These are phyloP conservation scores for Chaetomiaceae sp. DNA, from an alignment of 2,329 filamentous ascomycete genomes.

Conservation along the genomic window DNA sequence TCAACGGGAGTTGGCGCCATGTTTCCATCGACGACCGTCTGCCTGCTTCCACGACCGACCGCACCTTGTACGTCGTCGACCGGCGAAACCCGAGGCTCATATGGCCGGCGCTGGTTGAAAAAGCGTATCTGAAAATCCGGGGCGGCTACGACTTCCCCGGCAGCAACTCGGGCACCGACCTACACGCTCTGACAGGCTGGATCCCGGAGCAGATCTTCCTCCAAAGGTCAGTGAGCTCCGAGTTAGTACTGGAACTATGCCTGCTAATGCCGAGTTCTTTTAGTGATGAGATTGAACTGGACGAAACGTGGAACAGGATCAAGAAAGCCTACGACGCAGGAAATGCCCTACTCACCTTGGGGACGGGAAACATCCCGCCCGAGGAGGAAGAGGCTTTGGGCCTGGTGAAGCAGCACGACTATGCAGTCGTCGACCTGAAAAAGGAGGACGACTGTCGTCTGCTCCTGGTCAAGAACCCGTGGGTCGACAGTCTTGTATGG, in stretches of 20 bases:
- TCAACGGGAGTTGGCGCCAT: conserved; percentile 87
- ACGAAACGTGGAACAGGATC: conserved; percentile 73
- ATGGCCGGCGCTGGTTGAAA: conserved; percentile 91
- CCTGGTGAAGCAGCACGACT: conserved; percentile 86
- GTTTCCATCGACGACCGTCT: conserved; percentile 87
- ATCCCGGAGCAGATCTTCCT: conserved; percentile 93
- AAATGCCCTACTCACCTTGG: conserved; percentile 82
- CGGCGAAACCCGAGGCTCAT: conserved; percentile 73
- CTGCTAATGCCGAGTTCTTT: no score
- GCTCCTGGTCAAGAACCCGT: conserved; percentile 90
- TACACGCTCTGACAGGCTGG: conserved; percentile 92
- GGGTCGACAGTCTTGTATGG: conserved; percentile 78
- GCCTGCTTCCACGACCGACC: conserved; percentile 67
- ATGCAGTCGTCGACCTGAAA: conserved; percentile 75
- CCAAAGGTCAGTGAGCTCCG: conserved; percentile 57
- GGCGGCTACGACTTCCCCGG: conserved; percentile 97
- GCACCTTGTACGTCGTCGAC: conserved; percentile 83
- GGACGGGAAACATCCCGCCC: conserved; percentile 75
- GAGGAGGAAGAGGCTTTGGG: conserved; percentile 77
- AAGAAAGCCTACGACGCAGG: conserved; percentile 68
- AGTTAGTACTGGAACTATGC: no score
- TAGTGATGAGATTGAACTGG: conserved; percentile 71
- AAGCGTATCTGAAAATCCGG: conserved; percentile 91
- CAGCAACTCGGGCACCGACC: conserved; percentile 91
- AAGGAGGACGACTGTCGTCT: conserved; percentile 59